Conservation (phyloP, 2,329 filamentous ascomycete genomes). For the Cytospora schulzeri region DNA sequence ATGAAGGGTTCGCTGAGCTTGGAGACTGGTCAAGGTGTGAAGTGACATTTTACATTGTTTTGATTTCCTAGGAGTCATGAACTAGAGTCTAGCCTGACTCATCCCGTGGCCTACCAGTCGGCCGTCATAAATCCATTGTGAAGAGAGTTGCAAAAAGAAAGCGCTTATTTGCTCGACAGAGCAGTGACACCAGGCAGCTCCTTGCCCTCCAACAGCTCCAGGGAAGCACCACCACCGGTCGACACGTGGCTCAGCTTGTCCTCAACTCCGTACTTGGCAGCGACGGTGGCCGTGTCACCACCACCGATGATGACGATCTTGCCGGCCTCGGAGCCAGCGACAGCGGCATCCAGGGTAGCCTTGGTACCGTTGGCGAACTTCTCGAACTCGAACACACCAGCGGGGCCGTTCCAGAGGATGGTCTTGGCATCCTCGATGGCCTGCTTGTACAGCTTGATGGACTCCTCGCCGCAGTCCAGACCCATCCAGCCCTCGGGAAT, state of each 20-base stretch:
- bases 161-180: slow-evolving; percentile 73
- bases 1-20: not conserved
- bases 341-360: slow-evolving; percentile 84
- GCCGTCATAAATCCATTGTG: slow-evolving; percentile 33
- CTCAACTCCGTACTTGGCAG: slow-evolving; percentile 95
- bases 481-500: slow-evolving; percentile 99
- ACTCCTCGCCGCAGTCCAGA: slow-evolving; percentile 90
- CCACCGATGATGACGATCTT: slow-evolving; percentile 99
- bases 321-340: slow-evolving; percentile 76
- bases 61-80: slow-evolving; percentile 16
- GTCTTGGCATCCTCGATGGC: slow-evolving; percentile 89
- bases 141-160: not conserved
- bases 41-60: slow-evolving; percentile 23
- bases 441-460: slow-evolving; percentile 82
- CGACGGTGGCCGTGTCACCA: slow-evolving; percentile 96
- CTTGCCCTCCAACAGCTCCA: slow-evolving; percentile 98
- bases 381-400: slow-evolving; percentile 97
- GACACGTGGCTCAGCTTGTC: slow-evolving; percentile 98
- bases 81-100: slow-evolving; percentile 41
- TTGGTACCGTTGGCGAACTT: slow-evolving; percentile 93
- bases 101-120: slow-evolving; percentile 34
- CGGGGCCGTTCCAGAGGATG: slow-evolving; percentile 98
- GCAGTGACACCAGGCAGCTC: slow-evolving; percentile 91
- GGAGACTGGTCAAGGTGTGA: slow-evolving; percentile 1
- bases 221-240: slow-evolving; percentile 90